Base-by-base conservation (phyloP, 2,329 filamentous ascomycete species). In the Neocucurbitaria cava region DNA sequence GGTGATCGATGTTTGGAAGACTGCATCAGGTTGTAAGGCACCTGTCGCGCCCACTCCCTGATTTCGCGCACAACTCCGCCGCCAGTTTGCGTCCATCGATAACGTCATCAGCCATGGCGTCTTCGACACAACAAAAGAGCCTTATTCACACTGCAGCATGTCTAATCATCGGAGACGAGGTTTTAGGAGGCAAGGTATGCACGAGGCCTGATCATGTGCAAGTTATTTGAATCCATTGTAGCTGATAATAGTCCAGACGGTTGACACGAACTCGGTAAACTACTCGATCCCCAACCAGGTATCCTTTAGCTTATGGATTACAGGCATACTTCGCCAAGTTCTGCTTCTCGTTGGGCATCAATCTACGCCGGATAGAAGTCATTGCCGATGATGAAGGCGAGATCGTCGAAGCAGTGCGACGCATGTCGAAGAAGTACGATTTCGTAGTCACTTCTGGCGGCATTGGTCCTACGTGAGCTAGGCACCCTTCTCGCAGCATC, bases 91-190 rank as follows among this genome's bases (percentile, higher is more conserved):
- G 49, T 35, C 45, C 66, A 20, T 64, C 70, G 47, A 72, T 73
- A 59, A 73, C 74, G 74, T 77, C 75, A 73, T 71, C 72, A 44
- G 66, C 71, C 59, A 81, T 83, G 68, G 79, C 81, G 4, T 43
- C 56, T 28, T 43, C 59, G 31, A 81, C 85, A 47, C 82, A 84
- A 60, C 83, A 83, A 68, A 80, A 83, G 66, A 82, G 87, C 70
- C 87, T 84, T 56, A 96, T 98, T 65, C 88, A 92, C 72, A 97
- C 93, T 42, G 95, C 94, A 10, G 94, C 90, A 52, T 96, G 92
- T 76, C 79, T 98, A 61, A 92, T 99, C 56, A 98, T 99, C 68
- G 94, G 94, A n/a, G 94, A 98, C 78, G 94, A 97, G 76, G 92
- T 98, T 5, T 82, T 98, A 3, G 93, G 92, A 20, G 94, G 95